Evolutionary conservation across 352 stramenopile genomes (phyloP).

Genomic region (Albugo laibachii): DNA sequence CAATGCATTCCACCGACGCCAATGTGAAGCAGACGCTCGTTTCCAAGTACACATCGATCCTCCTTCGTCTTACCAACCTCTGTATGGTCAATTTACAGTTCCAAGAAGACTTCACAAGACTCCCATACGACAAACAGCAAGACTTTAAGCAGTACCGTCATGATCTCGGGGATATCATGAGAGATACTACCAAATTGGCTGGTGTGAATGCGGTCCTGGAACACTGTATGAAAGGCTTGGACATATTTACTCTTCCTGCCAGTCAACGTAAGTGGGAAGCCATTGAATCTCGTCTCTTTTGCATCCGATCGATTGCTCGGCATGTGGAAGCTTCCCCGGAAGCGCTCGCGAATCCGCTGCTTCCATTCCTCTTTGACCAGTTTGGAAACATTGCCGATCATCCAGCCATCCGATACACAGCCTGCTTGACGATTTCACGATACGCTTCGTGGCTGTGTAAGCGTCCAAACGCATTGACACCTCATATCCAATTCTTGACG

Average conservation of each 20-base stretch:
- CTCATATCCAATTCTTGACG: slow-evolving; percentile 51
- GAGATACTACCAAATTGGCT: slow-evolving; percentile 52
- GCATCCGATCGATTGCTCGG: slow-evolving; percentile 61
- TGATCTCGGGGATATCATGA: slow-evolving; percentile 56
- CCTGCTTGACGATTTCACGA: slow-evolving; percentile 66
- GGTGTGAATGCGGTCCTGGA: slow-evolving; percentile 47
- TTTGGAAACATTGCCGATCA: slow-evolving; percentile 51
- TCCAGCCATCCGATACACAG: slow-evolving; percentile 68
- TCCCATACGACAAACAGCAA: slow-evolving; percentile 51
- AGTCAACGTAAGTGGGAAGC: slow-evolving; percentile 42
- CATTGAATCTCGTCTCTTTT: slow-evolving; percentile 66
- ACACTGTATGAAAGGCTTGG: slow-evolving; percentile 55
- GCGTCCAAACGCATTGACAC: slow-evolving; percentile 22
- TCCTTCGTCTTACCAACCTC: slow-evolving; percentile 35
- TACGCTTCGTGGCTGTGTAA: slow-evolving; percentile 51
- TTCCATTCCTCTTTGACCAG: slow-evolving; percentile 61
- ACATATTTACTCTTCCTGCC: slow-evolving; percentile 26
- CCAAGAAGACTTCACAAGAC: slow-evolving; percentile 27
- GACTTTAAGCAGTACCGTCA: slow-evolving; percentile 73
- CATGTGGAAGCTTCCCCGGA: slow-evolving; percentile 33
- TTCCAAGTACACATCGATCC: slow-evolving; percentile 20
- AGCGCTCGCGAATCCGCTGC: slow-evolving; percentile 10
- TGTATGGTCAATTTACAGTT: slow-evolving; percentile 78
- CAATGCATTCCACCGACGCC: slow-evolving; percentile 13
- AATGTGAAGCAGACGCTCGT: slow-evolving; percentile 8